phyloP scores from a whole-genome alignment of 257 asterid species.

The Verbascum thapsus region DNA sequence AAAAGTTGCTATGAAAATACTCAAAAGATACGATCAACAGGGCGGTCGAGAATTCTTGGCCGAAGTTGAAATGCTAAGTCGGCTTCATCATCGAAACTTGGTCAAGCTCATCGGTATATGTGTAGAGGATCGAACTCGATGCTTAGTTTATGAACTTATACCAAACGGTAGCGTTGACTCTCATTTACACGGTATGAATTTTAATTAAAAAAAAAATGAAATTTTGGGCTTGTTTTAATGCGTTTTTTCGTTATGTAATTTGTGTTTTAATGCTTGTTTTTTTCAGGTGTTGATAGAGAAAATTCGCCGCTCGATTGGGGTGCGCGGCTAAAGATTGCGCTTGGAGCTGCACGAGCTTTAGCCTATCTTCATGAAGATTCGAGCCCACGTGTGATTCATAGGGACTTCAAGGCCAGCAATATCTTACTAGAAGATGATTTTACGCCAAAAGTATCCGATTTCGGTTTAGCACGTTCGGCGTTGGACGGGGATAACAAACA shows the following conservation, averaged over 20 bases:
- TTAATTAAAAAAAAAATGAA: no score
- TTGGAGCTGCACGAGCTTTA: constrained; percentile 94
- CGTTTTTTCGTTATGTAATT: not conserved
- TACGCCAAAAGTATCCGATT: constrained; percentile 91
- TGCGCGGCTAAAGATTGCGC: constrained; percentile 86
- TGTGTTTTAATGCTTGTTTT: constrained; percentile 20
- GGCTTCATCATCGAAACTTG: constrained; percentile 90
- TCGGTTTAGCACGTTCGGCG: constrained; percentile 88
- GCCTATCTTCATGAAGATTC: constrained; percentile 97
- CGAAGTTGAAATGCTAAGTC: constrained; percentile 96
- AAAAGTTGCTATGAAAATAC: constrained; percentile 77
- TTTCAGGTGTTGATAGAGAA: constrained; percentile 73
- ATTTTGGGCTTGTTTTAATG: no score
- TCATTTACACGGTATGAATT: constrained; percentile 78
- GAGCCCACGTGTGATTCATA: constrained; percentile 90
- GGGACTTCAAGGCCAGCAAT: constrained; percentile 96
- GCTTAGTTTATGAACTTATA: constrained; percentile 77
- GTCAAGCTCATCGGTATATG: constrained; percentile 89
- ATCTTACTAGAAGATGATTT: constrained; percentile 80
- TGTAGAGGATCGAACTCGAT: constrained; percentile 74
- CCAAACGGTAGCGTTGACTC: constrained; percentile 91
- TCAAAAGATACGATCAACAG: constrained; percentile 90
- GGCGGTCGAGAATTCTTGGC: constrained; percentile 93
- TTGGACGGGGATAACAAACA: constrained; percentile 76
- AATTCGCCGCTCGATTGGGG: constrained; percentile 83